phyloP scores from a whole-genome alignment of 192 early-diverging fungal species.

The Chytriomyces sp. region DNA sequence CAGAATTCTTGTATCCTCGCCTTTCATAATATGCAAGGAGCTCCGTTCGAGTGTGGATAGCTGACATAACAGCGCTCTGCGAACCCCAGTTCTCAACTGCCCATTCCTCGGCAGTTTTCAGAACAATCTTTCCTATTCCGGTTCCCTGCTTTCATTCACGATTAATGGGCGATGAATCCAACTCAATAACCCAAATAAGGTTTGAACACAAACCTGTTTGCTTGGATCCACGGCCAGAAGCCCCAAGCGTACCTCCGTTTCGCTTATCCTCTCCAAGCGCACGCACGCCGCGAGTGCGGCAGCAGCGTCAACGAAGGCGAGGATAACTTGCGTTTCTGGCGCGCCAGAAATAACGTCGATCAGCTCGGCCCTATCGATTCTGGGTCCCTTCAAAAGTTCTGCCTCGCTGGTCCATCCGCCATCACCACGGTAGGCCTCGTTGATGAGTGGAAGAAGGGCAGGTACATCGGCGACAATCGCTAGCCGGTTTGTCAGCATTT shows the following conservation, averaged over 20 bases:
- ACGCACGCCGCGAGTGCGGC: background rate
- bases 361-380: background rate
- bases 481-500: too few relatives aligned
- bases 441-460: background rate
- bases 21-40: background rate
- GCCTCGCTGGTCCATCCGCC: background rate
- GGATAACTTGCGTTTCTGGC: background rate
- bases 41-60: background rate
- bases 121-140: background rate
- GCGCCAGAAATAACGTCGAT: background rate
- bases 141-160: background rate
- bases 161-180: too few relatives aligned
- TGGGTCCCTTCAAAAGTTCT: background rate
- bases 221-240: background rate
- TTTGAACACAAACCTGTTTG: too few relatives aligned
- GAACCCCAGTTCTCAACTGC: background rate
- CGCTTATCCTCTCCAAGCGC: background rate
- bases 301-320: background rate
- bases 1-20: background rate
- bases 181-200: too few relatives aligned
- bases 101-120: background rate
- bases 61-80: background rate
- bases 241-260: background rate
- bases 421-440: background rate
- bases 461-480: too few relatives aligned